These are phyloP conservation scores for Yarrowia bubula DNA, from an alignment of 805 yeast species.

Conservation along the genomic window DNA sequence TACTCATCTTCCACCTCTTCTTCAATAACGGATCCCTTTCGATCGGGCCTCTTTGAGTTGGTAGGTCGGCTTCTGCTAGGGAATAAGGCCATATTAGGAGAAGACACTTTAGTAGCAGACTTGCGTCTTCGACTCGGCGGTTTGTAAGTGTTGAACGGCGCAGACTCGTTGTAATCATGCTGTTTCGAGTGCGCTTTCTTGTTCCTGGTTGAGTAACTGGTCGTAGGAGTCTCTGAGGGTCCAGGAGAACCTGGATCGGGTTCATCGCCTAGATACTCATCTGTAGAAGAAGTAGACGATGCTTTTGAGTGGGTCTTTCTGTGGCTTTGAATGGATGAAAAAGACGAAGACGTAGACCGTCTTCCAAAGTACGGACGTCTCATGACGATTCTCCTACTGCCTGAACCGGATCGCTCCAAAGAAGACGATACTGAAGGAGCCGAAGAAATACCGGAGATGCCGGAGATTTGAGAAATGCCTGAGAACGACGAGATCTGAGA, in stretches of 20 bases:
- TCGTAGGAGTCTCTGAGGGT: neutral
- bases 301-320: slow-evolving; percentile 33
- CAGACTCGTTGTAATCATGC: slow-evolving; percentile 35
- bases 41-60: slow-evolving; percentile 1
- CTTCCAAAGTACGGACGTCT: slow-evolving; percentile 31
- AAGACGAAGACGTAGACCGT: slow-evolving; percentile 35
- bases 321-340: slow-evolving; percentile 33
- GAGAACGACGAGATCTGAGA: slow-evolving; percentile 52
- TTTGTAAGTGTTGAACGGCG: slow-evolving; percentile 32
- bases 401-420: slow-evolving; percentile 27
- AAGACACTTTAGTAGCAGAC: neutral
- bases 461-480: slow-evolving; percentile 52
- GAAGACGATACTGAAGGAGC: slow-evolving; percentile 32
- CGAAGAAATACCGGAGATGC: slow-evolving; percentile 38
- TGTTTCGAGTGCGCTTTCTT: slow-evolving; percentile 33
- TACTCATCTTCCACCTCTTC: slow-evolving; percentile 24
- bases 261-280: slow-evolving; percentile 10
- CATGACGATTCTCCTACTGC: slow-evolving; percentile 1
- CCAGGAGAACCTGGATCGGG: neutral
- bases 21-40: slow-evolving; percentile 22
- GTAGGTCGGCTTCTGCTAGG: slow-evolving; percentile 10
- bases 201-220: neutral
- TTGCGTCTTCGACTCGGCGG: slow-evolving; percentile 21
- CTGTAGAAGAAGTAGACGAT: slow-evolving; percentile 32
- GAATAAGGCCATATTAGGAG: slow-evolving; percentile 12